Percentiles rank a stretch among this genome's conserved stretches.
Conservation (phyloP, 1,139 yeast genomes). For the Taphrina deformans region DNA sequence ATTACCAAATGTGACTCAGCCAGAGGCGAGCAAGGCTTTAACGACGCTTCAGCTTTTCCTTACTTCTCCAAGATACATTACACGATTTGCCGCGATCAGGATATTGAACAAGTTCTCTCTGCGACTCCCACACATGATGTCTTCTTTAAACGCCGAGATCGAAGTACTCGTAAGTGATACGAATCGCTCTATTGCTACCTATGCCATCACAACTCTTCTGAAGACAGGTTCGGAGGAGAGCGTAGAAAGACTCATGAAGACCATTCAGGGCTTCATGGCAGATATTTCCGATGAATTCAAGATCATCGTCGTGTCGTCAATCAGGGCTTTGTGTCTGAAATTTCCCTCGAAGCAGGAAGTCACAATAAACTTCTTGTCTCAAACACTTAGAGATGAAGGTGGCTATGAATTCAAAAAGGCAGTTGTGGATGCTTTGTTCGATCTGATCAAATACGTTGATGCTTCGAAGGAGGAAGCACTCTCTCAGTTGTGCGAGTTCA, state of each 20-base stretch:
- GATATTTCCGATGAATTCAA: conserved; percentile 96
- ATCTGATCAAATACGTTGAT: conserved; percentile 83
- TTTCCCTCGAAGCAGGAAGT: conserved; percentile 88
- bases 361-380: conserved; percentile 78
- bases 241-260: conserved; percentile 83
- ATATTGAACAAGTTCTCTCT: conserved; percentile 81
- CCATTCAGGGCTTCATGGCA: conserved; percentile 84
- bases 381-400: conserved; percentile 87
- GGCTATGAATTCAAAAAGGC: conserved; percentile 75
- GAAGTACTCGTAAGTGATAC: conserved; percentile 84
- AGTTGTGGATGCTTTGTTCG: conserved; percentile 88
- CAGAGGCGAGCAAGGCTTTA: conserved; percentile 63
- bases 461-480: conserved; percentile 79
- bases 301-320: conserved; percentile 90
- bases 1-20: conserved; percentile 61
- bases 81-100: conserved; percentile 91
- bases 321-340: conserved; percentile 84
- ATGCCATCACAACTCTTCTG: conserved; percentile 91
- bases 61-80: conserved; percentile 84
- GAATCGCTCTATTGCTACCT: conserved; percentile 94
- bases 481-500: conserved; percentile 89
- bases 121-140: conserved; percentile 73
- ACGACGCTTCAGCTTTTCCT: conserved; percentile 71
- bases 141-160: conserved; percentile 74
- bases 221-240: conserved; percentile 92